Conservation (phyloP, 75 land plant genomes). For the Adiantum capillusveneris region DNA sequence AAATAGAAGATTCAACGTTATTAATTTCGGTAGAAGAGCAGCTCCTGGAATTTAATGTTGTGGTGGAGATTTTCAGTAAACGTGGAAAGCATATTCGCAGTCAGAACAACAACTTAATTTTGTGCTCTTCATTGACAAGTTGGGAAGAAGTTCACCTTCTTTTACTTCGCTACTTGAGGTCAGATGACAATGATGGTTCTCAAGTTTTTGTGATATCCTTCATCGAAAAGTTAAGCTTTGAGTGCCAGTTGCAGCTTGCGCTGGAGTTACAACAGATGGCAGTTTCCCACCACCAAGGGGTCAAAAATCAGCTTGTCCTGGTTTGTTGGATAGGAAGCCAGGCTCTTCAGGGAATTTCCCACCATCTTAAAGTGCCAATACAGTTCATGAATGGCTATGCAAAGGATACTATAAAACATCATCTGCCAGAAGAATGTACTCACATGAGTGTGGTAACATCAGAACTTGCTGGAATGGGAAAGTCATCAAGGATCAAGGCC, state of each 20-base stretch:
- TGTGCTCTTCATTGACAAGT: slow-evolving; percentile 12
- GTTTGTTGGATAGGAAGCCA: slow-evolving; percentile 22
- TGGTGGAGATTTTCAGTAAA: slow-evolving; percentile 12
- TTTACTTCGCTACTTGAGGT: slow-evolving; percentile 9
- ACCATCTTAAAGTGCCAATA: slow-evolving; percentile 17
- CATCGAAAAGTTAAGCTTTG: slow-evolving; percentile 14
- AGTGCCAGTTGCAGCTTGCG: slow-evolving; percentile 16
- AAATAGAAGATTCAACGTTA: slow-evolving; percentile 3
- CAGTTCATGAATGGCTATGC: slow-evolving; percentile 8
- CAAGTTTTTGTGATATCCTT: slow-evolving; percentile 14
- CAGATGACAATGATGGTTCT: not conserved
- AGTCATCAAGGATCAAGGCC: slow-evolving; percentile 7
- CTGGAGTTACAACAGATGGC: slow-evolving; percentile 9
- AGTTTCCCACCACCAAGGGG: not conserved
- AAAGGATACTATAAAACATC: not conserved
- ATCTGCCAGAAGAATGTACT: slow-evolving; percentile 18
- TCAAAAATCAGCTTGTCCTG: slow-evolving; percentile 6
- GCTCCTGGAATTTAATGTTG: slow-evolving; percentile 9
- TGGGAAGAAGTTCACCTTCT: slow-evolving; percentile 26
- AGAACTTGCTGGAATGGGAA: slow-evolving; percentile 19
- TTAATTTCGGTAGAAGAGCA: slow-evolving; percentile 16
- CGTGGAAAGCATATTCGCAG: slow-evolving; percentile 6
- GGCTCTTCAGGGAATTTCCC: slow-evolving; percentile 17
- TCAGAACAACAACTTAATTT: slow-evolving; percentile 8
- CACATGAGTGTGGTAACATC: slow-evolving; percentile 23